Percentiles rank a stretch among this genome's conserved stretches.
phyloP scores from a whole-genome alignment of 257 asterid species.

The Nicotiana noctiflora region DNA sequence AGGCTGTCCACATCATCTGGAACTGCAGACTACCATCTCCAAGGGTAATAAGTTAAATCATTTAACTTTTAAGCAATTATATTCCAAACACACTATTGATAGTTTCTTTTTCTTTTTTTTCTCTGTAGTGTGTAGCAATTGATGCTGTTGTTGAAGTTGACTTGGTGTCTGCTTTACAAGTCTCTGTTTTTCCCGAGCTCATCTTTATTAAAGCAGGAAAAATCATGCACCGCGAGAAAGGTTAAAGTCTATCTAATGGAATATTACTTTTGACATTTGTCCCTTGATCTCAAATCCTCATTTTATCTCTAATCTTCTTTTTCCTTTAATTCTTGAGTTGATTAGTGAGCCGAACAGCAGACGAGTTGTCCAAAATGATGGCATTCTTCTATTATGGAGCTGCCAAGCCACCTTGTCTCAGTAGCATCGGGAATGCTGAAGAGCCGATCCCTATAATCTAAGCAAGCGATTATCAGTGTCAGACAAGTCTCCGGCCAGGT shows the following conservation, averaged over 20 bases:
- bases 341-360: slow-evolving; percentile 65
- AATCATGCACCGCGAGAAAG: slow-evolving; percentile 78
- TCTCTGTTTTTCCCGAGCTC: slow-evolving; percentile 71
- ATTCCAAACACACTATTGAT: slow-evolving; percentile 19
- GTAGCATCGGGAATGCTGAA: slow-evolving; percentile 27
- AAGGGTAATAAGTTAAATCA: slow-evolving; percentile 50
- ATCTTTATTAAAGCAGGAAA: slow-evolving; percentile 86
- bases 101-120: not conserved
- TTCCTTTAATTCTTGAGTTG: slow-evolving; percentile 7
- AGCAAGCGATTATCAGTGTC: not conserved
- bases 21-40: slow-evolving; percentile 92
- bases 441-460: slow-evolving; percentile 53
- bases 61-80: slow-evolving; percentile 3
- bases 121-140: slow-evolving; percentile 68
- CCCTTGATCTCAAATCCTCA: not conserved
- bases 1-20: slow-evolving; percentile 86
- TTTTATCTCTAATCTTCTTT: not conserved
- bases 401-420: slow-evolving; percentile 75
- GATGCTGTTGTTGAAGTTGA: slow-evolving; percentile 73
- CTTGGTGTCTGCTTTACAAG: slow-evolving; percentile 69
- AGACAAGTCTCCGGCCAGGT: not conserved
- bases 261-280: not conserved
- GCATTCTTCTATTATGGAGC: slow-evolving; percentile 89
- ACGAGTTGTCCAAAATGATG: slow-evolving; percentile 87
- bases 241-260: slow-evolving; percentile 22